Conservation (phyloP, 176 grass and related monocot species). For the Cenchrus americanus region DNA sequence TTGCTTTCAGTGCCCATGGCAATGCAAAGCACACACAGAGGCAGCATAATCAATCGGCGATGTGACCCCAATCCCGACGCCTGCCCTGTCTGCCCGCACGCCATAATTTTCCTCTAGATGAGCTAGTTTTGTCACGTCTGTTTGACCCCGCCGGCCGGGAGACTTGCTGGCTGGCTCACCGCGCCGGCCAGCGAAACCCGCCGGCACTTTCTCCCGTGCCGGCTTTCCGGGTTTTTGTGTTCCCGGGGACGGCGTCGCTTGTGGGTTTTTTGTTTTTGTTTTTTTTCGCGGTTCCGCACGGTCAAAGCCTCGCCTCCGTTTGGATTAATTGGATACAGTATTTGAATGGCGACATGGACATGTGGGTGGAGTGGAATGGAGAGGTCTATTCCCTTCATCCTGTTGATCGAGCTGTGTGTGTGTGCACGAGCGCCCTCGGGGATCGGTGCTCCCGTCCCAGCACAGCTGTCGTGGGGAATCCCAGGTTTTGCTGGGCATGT, state of each 20-base stretch:
- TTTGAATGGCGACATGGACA: not conserved
- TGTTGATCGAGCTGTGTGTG: not conserved
- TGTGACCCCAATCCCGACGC: slow-evolving; percentile 32
- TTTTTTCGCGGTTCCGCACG: not conserved
- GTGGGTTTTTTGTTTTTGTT: too few species aligned
- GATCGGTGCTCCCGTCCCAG: not conserved
- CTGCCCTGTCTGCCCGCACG: not conserved
- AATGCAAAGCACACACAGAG: not conserved
- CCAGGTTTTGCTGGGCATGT: slow-evolving; percentile 16
- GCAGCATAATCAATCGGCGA: not conserved
- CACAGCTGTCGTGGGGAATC: slow-evolving; percentile 22
- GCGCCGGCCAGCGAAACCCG: slow-evolving; percentile 55
- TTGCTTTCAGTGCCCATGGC: slow-evolving; percentile 64
- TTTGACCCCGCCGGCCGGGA: not conserved
- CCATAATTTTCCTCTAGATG: not conserved
- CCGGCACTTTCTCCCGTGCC: slow-evolving; percentile 62
- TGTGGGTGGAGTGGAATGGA: slow-evolving; percentile 18
- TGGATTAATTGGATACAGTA: not conserved
- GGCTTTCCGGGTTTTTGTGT: slow-evolving; percentile 43
- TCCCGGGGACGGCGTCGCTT: slow-evolving; percentile 5
- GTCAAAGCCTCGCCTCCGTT: slow-evolving; percentile 35
- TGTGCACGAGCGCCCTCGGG: slow-evolving; percentile 46
- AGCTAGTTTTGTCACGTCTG: slow-evolving; percentile 17
- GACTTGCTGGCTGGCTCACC: not conserved
- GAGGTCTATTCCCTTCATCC: slow-evolving; percentile 1